These are phyloP conservation scores for Exophiala mesophila DNA, from an alignment of 2,329 filamentous ascomycete genomes.

Conservation along the genomic window DNA sequence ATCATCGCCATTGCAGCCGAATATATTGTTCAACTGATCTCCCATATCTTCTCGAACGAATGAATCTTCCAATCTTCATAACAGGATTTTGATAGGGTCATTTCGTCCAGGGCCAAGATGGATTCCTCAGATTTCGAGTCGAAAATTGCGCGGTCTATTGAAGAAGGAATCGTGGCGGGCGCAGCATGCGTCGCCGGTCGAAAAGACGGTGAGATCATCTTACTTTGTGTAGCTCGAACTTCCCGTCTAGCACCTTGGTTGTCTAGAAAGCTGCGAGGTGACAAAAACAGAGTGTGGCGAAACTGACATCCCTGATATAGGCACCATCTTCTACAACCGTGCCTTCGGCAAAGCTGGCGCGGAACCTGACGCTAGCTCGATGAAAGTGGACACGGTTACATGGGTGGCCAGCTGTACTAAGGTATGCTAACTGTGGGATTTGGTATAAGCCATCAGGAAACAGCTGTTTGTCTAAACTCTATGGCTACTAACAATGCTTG, in stretches of 20 bases:
- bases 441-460: too few relatives aligned
- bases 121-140: not conserved
- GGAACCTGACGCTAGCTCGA: not conserved
- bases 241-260: too few relatives aligned
- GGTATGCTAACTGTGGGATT: slow-evolving; percentile 4
- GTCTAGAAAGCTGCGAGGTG: too few relatives aligned
- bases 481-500: slow-evolving; percentile 2
- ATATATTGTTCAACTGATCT: too few relatives aligned
- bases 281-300: too few relatives aligned
- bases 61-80: too few relatives aligned
- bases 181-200: slow-evolving; percentile 3
- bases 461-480: too few relatives aligned
- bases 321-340: not conserved
- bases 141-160: not conserved
- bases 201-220: slow-evolving; percentile 3
- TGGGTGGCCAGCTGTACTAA: slow-evolving; percentile 3
- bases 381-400: slow-evolving; percentile 2
- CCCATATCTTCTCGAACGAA: too few relatives aligned
- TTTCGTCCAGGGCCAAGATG: not conserved
- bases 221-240: not conserved
- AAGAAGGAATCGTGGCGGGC: not conserved
- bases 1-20: too few relatives aligned
- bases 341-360: slow-evolving; percentile 2
- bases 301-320: not conserved
- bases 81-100: too few relatives aligned